Base-by-base conservation (phyloP, 1,139 yeast species). In the Saccharomyces hybrid region DNA sequence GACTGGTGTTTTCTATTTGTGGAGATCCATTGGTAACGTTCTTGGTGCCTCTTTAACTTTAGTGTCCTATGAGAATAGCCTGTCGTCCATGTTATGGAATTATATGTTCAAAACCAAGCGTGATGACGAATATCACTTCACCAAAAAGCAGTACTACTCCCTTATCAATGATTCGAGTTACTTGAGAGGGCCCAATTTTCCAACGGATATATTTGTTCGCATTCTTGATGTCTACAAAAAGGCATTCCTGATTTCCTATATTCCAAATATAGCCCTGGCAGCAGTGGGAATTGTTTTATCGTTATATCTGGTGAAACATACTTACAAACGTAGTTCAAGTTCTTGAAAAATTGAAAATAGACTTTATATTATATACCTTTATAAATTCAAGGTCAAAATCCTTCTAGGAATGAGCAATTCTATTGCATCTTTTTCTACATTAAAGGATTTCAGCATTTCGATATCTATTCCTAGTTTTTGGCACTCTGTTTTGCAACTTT, bases 1-100 rank as follows among this genome's bases (percentile, higher is more conserved):
- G 48, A 68, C 70, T 0, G 78, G 78, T 46, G 69, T 75, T 65
- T 75, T 73, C 59, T 75, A 76, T 55, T 61, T 75, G 53, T 75
- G 76, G 69, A 70, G 78, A 60, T 76, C 80, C 2, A 66, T 76
- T 51, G 82, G 82, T 27, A 74, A 74, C 53, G 78, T 76, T 13
- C 58, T 75, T 11, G 81, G 81, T 53, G 77, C 76, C 2, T 77
- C 80, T 4, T 60, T 76, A 4, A 68, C 78, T 0, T 61, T 78
- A 27, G 70, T 75, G 3, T 58, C 73, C 0, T 77, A 71, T 59
- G 73, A 72, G 51, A 64, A 64, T 47, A 61, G 64, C 7, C 58
- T 75, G 49, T 51, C 64, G 23, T 51, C 55, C 11, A 66, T 65
- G 20, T 54, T 75, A 32, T 64, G 68, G 61, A 60, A 57, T 7